Evolutionary conservation across 345 rosid species (phyloP).

Genomic region (Corymbia maculata): DNA sequence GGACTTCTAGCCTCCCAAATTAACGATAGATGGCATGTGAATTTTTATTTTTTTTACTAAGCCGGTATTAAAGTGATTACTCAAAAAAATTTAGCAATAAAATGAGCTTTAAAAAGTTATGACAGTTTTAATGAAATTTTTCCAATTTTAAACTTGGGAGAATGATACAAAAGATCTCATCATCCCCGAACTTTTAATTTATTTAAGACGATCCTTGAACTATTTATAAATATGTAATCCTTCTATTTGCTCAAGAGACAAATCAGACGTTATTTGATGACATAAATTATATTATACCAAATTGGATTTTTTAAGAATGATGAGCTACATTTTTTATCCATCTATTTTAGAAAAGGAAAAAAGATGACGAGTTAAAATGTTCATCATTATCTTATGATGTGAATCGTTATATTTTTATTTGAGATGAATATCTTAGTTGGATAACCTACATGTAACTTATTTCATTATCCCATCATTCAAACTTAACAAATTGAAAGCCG

Average conservation of each 20-base stretch:
- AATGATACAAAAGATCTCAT: no score
- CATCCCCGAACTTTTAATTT: rapidly evolving
- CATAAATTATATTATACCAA: no score
- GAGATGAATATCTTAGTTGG: background rate
- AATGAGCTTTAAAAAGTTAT: background rate
- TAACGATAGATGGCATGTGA: background rate
- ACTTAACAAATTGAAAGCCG: background rate
- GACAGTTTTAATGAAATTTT: rapidly evolving
- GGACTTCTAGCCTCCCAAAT: no score
- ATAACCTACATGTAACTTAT: background rate
- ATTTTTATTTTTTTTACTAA: rapidly evolving
- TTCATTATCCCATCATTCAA: background rate
- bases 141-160: no score
- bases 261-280: no score
- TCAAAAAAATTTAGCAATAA: background rate
- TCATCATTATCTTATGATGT: background rate
- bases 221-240: no score
- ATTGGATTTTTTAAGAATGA: no score
- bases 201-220: rapidly evolving
- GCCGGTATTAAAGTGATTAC: rapidly evolving
- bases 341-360: no score
- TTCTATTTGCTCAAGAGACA: no score
- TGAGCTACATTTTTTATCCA: no score
- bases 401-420: background rate
- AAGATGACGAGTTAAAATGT: no score